A percentile compares a stretch with the other conserved stretches of the same genome.
Evolutionary conservation across 257 asterid genomes (phyloP).

Genomic region (Jacaranda mimosifolia): DNA sequence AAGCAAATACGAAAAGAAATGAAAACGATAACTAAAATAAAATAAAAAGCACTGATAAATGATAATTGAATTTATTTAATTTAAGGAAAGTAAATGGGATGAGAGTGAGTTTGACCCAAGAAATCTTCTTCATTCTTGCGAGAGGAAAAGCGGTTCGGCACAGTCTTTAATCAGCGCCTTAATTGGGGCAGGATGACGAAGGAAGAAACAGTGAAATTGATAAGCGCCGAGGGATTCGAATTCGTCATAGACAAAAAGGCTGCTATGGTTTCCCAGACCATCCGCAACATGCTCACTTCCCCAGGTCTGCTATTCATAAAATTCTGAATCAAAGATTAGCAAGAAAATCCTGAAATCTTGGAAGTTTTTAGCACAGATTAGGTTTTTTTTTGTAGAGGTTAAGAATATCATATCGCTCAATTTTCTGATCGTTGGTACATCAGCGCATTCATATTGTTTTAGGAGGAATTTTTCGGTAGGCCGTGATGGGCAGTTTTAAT

Average conservation of each 20-base stretch:
- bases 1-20: too few relatives aligned
- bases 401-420: neutral
- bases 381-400: neutral
- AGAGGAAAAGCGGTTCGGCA: conserved; percentile 21
- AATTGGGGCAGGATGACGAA: conserved; percentile 58
- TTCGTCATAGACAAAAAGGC: conserved; percentile 89
- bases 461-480: neutral
- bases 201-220: conserved; percentile 87
- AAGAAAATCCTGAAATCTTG: neutral
- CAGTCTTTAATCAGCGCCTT: conserved; percentile 31
- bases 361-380: neutral
- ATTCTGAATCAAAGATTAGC: neutral
- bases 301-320: conserved; percentile 61
- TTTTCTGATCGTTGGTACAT: neutral
- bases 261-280: conserved; percentile 98
- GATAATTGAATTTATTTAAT: too few relatives aligned
- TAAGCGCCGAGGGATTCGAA: conserved; percentile 96
- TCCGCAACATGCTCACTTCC: conserved; percentile 99
- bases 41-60: too few relatives aligned
- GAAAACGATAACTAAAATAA: too few relatives aligned
- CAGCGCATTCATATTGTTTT: conserved; percentile 13
- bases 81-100: too few relatives aligned
- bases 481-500: neutral
- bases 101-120: too few relatives aligned
- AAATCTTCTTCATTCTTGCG: neutral